These are phyloP conservation scores for Amaranthus cruentus DNA, from an alignment of 148 eudicot species.

Conservation along the genomic window DNA sequence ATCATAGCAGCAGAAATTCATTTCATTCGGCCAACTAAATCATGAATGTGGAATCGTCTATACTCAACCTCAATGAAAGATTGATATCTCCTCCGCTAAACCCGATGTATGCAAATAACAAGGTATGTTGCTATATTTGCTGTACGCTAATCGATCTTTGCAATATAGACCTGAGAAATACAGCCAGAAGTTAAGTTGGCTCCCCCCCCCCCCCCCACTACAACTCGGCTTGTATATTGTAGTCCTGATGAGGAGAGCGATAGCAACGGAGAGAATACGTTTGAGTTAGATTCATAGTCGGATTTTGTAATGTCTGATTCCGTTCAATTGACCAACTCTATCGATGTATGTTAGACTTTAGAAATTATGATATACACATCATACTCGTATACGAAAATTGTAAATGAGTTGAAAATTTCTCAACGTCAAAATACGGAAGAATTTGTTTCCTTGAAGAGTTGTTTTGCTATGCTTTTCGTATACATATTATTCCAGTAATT, in stretches of 20 bases:
- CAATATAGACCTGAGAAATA: background rate
- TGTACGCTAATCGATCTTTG: background rate
- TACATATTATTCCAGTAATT: conserved; percentile 6
- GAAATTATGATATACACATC: conserved; percentile 3
- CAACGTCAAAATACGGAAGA: background rate
- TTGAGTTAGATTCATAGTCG: background rate
- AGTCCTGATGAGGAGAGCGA: background rate
- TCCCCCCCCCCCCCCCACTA: background rate
- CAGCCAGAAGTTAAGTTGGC: background rate
- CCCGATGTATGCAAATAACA: background rate
- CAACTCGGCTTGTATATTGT: background rate
- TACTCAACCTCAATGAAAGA: background rate
- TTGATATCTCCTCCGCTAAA: background rate
- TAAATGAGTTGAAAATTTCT: conserved; percentile 21
- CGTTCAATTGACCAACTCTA: background rate
- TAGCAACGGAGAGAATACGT: background rate
- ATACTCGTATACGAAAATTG: conserved; percentile 10
- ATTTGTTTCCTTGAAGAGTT: background rate
- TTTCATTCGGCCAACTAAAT: background rate
- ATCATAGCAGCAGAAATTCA: background rate
- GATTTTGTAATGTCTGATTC: background rate
- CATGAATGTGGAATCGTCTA: background rate
- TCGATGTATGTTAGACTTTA: conserved; percentile 8
- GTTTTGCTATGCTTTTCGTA: conserved; percentile 1
- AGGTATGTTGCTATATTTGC: background rate